Base-by-base conservation (phyloP, 1,284 basidiomycete genomes). In the Somion occarium region DNA sequence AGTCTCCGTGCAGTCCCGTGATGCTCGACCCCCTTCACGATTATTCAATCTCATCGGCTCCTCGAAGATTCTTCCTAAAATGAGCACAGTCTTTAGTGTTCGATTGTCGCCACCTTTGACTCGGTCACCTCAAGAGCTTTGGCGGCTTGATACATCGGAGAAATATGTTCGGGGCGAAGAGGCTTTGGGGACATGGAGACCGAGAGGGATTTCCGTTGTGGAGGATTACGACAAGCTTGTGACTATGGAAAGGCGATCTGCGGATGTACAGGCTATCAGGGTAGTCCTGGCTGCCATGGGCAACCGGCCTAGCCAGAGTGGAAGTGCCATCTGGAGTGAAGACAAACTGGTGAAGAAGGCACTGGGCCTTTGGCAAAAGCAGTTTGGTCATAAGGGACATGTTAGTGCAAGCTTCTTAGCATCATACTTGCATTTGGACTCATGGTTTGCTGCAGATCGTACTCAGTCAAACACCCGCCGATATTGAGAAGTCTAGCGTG, bases 121-220 rank as follows among this genome's bases (percentile, higher is more conserved):
- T 5, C 85, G 92, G 39, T 93, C 88, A 1, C 82, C 92, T 1
- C 82, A 83, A 64, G 95, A 98, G 55, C 76, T 98, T 11, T 98
- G 96, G 95, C 76, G 94, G 46, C 74, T 98, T 48, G 93, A 98
- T 70, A 98, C 96, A 1, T 85, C 89, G 15, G 88, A 91, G 65
- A 95, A 93, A 67, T 96, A 95, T 65, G 93, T 99, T 0, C 79
- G 86, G 22, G 94, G 95, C 2, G 93, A 98, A 64, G 93, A 98
- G 62, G 70, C 79, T 2, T 74, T 98, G 23, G 83, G 80, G 2
- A 64, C 73, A 5, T 98, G 96, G 95, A 88, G 85, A 59, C 85
- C 95, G 38, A 79, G 95, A 24, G 91, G 93, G 4, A 78, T 98
- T 9, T 86, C 85, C 1, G 81, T 94, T 7, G 86, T 99, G 19